Conservation (phyloP, 2,329 filamentous ascomycete genomes). For the Fusarium austroafricanum region DNA sequence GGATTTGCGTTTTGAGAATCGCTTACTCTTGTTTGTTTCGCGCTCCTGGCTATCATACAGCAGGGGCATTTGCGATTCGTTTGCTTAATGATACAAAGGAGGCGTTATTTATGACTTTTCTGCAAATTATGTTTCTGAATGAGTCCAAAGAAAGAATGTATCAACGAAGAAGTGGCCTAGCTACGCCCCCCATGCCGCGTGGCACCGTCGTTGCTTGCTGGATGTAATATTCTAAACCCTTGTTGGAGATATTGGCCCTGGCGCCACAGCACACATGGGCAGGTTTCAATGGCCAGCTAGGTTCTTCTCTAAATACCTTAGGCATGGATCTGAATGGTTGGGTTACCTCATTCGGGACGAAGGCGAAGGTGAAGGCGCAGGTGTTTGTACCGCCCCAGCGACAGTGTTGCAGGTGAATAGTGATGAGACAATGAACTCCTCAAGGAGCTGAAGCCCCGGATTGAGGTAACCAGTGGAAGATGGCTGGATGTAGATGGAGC, state of each 20-base stretch:
- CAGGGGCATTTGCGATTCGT: conserved; percentile 13
- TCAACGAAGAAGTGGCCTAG: conserved; percentile 9
- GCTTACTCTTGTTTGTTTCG: conserved; percentile 3
- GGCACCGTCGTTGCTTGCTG: conserved; percentile 20
- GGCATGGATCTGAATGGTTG: conserved; percentile 9
- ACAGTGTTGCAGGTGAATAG: conserved; percentile 4
- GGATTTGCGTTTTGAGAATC: conserved; percentile 2
- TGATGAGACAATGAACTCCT: conserved; percentile 15
- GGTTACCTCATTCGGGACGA: conserved; percentile 33
- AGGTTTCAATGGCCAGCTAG: conserved; percentile 33
- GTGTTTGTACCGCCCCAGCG: conserved; percentile 15
- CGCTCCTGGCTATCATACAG: not conserved
- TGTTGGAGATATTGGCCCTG: conserved; percentile 14
- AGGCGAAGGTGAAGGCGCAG: conserved; percentile 2
- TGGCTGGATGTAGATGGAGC: conserved; percentile 10
- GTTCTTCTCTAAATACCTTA: not conserved
- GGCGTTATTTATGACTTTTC: conserved; percentile 10
- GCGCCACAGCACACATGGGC: conserved; percentile 31
- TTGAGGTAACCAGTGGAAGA: conserved; percentile 20
- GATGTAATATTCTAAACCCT: conserved; percentile 10
- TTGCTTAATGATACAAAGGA: conserved; percentile 17
- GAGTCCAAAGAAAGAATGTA: conserved; percentile 9
- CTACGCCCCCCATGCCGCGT: conserved; percentile 21
- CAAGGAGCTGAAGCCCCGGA: conserved; percentile 34
- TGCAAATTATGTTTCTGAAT: conserved; percentile 1